These are phyloP conservation scores for Zopfochytrium polystomum DNA, from an alignment of 371 early-diverging fungal species.

Conservation along the genomic window DNA sequence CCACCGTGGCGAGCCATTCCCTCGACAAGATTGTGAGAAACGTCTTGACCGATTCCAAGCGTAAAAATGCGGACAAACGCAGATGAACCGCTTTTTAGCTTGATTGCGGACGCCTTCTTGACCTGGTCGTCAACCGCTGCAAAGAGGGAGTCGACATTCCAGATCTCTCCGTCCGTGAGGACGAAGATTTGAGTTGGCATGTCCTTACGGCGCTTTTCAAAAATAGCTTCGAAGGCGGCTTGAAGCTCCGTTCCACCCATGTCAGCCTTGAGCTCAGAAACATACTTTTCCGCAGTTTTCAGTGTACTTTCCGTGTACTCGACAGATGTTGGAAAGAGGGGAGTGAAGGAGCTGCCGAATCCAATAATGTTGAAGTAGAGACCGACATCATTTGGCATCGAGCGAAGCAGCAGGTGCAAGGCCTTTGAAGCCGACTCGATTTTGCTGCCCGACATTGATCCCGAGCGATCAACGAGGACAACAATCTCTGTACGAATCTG, in stretches of 20 bases:
- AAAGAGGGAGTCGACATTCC: conserved; percentile 34
- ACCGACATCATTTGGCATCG: conserved; percentile 35
- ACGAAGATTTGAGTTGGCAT: conserved; percentile 46
- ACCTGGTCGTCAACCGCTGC: conserved; percentile 27
- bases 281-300: conserved; percentile 29
- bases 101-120: conserved; percentile 1
- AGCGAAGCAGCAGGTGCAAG: conserved; percentile 37
- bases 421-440: conserved; percentile 23
- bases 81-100: background rate
- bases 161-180: conserved; percentile 51
- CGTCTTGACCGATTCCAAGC: conserved; percentile 46
- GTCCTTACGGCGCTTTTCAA: conserved; percentile 27
- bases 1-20: conserved; percentile 45
- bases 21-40: conserved; percentile 50
- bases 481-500: conserved; percentile 42
- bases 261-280: conserved; percentile 35
- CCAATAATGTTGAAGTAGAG: conserved; percentile 50
- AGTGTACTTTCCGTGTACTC: conserved; percentile 36
- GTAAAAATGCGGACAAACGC: conserved; percentile 43
- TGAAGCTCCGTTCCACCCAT: conserved; percentile 50
- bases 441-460: conserved; percentile 25
- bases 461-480: conserved; percentile 48
- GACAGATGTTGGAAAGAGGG: conserved; percentile 39
- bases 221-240: conserved; percentile 31
- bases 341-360: conserved; percentile 35